These are phyloP conservation scores for Petrea volubilis DNA, from an alignment of 257 asterid species.

Conservation along the genomic window DNA sequence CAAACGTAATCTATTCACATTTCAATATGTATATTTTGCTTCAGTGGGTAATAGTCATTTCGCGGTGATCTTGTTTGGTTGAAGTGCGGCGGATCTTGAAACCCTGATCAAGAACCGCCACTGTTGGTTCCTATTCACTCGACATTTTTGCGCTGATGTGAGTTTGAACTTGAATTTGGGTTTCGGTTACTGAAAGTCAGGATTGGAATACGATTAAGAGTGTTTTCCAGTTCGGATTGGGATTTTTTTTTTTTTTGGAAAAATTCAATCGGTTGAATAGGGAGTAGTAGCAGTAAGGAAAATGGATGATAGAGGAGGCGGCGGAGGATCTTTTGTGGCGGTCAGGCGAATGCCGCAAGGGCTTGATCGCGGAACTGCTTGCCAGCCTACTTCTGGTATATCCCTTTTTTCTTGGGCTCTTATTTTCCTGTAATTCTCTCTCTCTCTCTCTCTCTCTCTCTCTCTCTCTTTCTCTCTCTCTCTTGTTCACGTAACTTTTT, in stretches of 20 bases:
- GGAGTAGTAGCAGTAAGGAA: constrained; percentile 15
- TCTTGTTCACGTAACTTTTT: constrained; percentile 29
- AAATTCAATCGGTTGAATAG: constrained; percentile 11
- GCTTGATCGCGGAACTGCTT: constrained; percentile 69
- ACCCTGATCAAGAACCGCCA: constrained; percentile 22
- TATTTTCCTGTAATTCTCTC: constrained; percentile 2
- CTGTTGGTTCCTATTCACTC: constrained; percentile 22
- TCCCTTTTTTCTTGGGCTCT: not conserved
- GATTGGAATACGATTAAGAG: constrained; percentile 7
- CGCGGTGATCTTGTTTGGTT: not conserved
- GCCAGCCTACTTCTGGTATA: constrained; percentile 83
- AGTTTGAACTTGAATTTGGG: not conserved
- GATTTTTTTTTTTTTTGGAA: not conserved
- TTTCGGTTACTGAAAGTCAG: constrained; percentile 13
- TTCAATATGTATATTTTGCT: constrained; percentile 8
- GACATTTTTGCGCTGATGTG: constrained; percentile 28
- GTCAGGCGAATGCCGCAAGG: constrained; percentile 88
- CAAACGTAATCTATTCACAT: not conserved
- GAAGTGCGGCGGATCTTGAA: constrained; percentile 36
- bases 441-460: constrained; percentile 9
- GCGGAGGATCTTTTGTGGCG: constrained; percentile 87
- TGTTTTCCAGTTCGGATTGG: constrained; percentile 17
- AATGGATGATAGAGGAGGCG: constrained; percentile 79
- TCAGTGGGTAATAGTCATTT: constrained; percentile 5
- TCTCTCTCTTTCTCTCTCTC: not conserved